These are phyloP conservation scores for Pseudoneurospora amorphoporcata DNA, from an alignment of 495 filamentous ascomycete species.

Conservation along the genomic window DNA sequence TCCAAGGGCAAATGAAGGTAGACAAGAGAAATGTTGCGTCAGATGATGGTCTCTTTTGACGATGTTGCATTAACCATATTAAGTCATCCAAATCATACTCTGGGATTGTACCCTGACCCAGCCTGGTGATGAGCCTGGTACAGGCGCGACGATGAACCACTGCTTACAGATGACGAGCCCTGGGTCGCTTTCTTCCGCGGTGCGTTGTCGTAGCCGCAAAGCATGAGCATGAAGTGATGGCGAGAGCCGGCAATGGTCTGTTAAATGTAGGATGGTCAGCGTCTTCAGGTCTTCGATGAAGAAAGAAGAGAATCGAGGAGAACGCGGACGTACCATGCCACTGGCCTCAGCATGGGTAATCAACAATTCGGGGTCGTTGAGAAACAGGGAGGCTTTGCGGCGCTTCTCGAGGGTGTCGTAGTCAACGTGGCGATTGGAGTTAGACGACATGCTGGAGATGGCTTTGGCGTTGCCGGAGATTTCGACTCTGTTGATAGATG, in stretches of 20 bases:
- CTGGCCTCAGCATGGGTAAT: conserved; percentile 43
- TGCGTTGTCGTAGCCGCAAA: conserved; percentile 37
- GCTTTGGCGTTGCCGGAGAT: not conserved
- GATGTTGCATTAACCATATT: not conserved
- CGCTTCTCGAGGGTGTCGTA: conserved; percentile 26
- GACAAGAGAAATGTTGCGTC: not conserved
- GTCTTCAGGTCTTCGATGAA: not conserved
- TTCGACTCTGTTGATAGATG: not conserved
- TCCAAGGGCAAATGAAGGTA: not conserved
- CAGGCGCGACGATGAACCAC: not conserved
- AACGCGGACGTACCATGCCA: conserved; percentile 27
- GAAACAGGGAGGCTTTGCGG: conserved; percentile 31
- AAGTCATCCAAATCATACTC: not conserved
- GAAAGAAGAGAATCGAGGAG: not conserved
- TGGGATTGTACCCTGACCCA: not conserved
- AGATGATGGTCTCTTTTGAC: not conserved
- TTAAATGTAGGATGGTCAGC: not conserved
- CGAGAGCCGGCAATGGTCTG: conserved; percentile 39
- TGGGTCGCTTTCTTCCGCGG: conserved; percentile 1
- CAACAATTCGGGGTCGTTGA: conserved; percentile 41
- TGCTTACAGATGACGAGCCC: not conserved
- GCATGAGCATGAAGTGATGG: conserved; percentile 37
- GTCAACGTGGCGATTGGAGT: conserved; percentile 8
- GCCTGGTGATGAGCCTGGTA: not conserved
- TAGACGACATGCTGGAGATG: not conserved